Evolutionary conservation across 345 rosid genomes (phyloP), one percentile per base, ranked within the genome.

Genomic region (Mangifera indica): DNA sequence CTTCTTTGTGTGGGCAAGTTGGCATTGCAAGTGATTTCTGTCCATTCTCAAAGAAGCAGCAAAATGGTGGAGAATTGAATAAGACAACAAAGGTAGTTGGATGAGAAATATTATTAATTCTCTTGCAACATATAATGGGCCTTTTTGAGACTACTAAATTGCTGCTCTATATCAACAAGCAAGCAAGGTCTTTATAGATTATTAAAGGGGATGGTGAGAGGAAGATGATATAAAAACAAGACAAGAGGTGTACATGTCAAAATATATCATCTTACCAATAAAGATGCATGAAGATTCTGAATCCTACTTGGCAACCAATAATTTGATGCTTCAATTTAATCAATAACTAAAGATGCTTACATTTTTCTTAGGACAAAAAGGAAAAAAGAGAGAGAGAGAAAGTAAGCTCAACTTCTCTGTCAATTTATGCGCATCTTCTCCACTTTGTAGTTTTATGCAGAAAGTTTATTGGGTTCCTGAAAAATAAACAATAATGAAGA

Each of bases 1-100:
- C 74, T 75, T 81, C 77, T 86, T 87, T 78, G 72, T 62, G 80
- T 25, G 22, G 73, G 82, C 81, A 42, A 86, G 80, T 40, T 89
- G 88, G 42, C 53, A 76, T 46, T 42, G 81, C 76, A 80, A 64
- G 5, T 69, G 79, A 61, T 60, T 77, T 24, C 57, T 70, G 48
- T 70, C 75, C 85, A 80, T 84, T 22, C 34, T 37, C 15, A 8
- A 37, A 22, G 53, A 74, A 52, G 59, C 29, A 9, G 49, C 10
- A 46, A 63, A 67, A 34, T 20, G 60, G 64, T 15, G 1, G 9
- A 21, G 10, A n/a, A 18, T 60, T 15, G 66, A 61, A 34, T 20
- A 22, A 6, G 12, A 52, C 18, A 37, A 10, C 13, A 4, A 9
- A 24, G 57, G 14, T 32, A 5, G 17, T 37, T 34, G 71, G 60